Evolutionary conservation across 208 protist species (phyloP), one percentile per base, ranked within the genome.

Genomic region (Ichthyophonus hoferi): DNA sequence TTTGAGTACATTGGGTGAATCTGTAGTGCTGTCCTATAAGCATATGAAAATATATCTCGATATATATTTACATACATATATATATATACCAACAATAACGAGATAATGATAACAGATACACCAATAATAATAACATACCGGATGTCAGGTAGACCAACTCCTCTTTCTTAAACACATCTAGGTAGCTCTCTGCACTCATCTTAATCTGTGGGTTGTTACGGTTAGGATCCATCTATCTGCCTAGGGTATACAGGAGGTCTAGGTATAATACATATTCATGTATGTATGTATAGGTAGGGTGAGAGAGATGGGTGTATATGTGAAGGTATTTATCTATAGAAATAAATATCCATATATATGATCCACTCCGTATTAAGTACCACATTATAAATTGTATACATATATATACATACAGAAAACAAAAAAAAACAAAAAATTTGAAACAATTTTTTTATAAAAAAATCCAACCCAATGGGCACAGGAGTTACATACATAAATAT

Each of bases 141-240:
- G 93, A 39, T 0, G 93, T 93, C 1, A 96, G 50, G 58, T 96
- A 96, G 3, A 96, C 93, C 1, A 95, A 83, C n/a, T 40, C n/a
- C 24, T 87, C 79, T 1, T 76, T 83, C 1, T 2, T n/a, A 79
- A 90, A 90, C 37, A 86, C 34, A 40, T 86, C 41, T 24, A 58
- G 31, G 79, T 90, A 90, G 17, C 38, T 24, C 39, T 85, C 81
- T 3, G 81, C 2, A 14, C 42, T 85, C 24, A 37, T 33, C 12
- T 85, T 17, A 7, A 85, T 85, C 81, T 85, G 39, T 3, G 31
- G 33, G 39, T 14, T 37, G 33, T 37, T 38, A 81, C 17, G 77
- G 35, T 14, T 14, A 7, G 77, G 31, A 67, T 67, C 12, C 31
- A 67, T 67, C 12, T 67, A 67, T n/a, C 31, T n/a, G 12, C 12